phyloP scores from a whole-genome alignment of 768 basidiomycete species.

The Tulasnella sp. region DNA sequence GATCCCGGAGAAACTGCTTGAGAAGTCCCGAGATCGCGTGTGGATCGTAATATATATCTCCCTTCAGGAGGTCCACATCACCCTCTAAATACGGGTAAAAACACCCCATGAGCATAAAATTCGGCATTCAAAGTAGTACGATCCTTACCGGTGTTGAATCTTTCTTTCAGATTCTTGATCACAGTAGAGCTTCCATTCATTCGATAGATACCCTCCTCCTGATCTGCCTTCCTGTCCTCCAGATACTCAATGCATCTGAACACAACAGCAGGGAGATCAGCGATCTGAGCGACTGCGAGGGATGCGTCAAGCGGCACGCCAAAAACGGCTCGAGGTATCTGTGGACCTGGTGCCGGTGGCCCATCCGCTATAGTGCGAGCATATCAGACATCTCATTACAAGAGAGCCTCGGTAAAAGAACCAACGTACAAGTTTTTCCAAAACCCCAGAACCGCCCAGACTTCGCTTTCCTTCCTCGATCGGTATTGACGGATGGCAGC shows the following conservation, averaged over 20 bases:
- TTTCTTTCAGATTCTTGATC: slow-evolving; percentile 85
- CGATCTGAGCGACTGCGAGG: slow-evolving; percentile 79
- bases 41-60: slow-evolving; percentile 93
- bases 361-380: not conserved
- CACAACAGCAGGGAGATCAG: slow-evolving; percentile 83
- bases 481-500: slow-evolving; percentile 46
- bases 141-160: slow-evolving; percentile 73
- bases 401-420: not conserved
- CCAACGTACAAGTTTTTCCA: slow-evolving; percentile 40
- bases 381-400: not conserved
- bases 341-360: slow-evolving; percentile 16
- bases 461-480: slow-evolving; percentile 85
- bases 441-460: slow-evolving; percentile 92
- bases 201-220: slow-evolving; percentile 96
- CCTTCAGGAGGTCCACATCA: slow-evolving; percentile 80
- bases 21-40: slow-evolving; percentile 94
- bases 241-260: slow-evolving; percentile 94
- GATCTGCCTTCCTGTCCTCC: slow-evolving; percentile 85
- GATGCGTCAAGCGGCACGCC: slow-evolving; percentile 81
- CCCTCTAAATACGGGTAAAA: slow-evolving; percentile 72
- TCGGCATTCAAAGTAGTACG: not conserved
- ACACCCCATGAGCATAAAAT: too few relatives aligned
- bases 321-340: slow-evolving; percentile 66
- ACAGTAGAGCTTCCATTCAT: slow-evolving; percentile 90
- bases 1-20: slow-evolving; percentile 85